Base-by-base conservation (phyloP, 805 yeast species). In the Spathaspora girioi region DNA sequence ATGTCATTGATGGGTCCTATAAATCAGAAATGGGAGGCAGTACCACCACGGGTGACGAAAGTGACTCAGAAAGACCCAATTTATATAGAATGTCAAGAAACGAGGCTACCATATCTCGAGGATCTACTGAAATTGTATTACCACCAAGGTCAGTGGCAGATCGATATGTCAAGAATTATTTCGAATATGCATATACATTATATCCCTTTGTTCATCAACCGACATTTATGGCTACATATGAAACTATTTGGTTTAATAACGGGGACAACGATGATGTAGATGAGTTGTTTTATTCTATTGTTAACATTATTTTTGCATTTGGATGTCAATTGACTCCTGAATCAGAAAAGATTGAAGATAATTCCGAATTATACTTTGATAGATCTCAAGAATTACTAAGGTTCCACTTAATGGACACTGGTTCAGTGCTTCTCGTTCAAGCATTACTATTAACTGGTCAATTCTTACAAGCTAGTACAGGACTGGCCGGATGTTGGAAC, bases 161-260 rank as follows among this genome's bases (percentile, higher is more conserved):
- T 46, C 48, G 47, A 10, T 59, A 59, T 48, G 55, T 62, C 23
- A 51, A 48, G n/a, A 53, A 53, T 26, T 62, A 62, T 45, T 59
- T 62, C 45, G 56, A 53, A 18, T 59, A 49, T 48, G 59, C 62
- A n/a, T 60, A 60, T 43, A 50, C 60, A 10, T 50, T 60, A 20
- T 60, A 59, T 38, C 66, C 66, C 2, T 60, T 62, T 50, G 54
- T 62, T 26, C 66, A 62, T 42, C 49, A 49, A 45, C 63, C 64
- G 4, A 56, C 61, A 19, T 61, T 61, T 38, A 58, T 61, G 58
- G 48, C 48, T 3, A 51, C 61, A 5, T 61, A 61, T 49, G 56
- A 60, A 23, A 51, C 50, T 9, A 44, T 61, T 12, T 61, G 65
- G 65, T 18, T 47, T 3, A 53, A 40, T 7, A 41, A 46, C 6